Evolutionary conservation across 129 eudicot genomes (phyloP).

Genomic region (Ambrosia artemisiifolia): DNA sequence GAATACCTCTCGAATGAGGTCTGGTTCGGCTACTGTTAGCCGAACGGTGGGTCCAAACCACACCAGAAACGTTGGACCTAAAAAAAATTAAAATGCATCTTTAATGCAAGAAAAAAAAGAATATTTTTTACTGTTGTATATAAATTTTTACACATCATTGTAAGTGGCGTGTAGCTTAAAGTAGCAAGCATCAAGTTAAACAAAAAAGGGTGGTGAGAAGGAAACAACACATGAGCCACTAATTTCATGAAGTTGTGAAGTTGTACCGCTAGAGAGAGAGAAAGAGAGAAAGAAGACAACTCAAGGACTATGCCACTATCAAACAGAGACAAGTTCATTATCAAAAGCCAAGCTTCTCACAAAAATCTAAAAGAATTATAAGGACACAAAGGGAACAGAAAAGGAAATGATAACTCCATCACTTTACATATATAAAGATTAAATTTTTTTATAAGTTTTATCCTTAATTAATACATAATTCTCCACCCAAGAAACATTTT

Average conservation of each 20-base stretch:
- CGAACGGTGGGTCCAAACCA: slow-evolving; percentile 97
- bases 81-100: slow-evolving; percentile 1
- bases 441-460: slow-evolving; percentile 7
- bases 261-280: slow-evolving; percentile 40
- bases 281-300: slow-evolving; percentile 55
- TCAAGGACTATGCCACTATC: slow-evolving; percentile 50
- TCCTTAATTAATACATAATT: slow-evolving; percentile 23
- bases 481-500: slow-evolving; percentile 20
- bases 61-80: slow-evolving; percentile 82
- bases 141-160: slow-evolving; percentile 11
- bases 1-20: slow-evolving; percentile 74
- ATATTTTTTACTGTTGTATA: background rate
- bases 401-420: slow-evolving; percentile 43
- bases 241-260: slow-evolving; percentile 31
- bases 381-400: slow-evolving; percentile 42
- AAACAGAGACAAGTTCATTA: slow-evolving; percentile 59
- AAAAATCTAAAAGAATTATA: slow-evolving; percentile 38
- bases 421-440: slow-evolving; percentile 16
- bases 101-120: too few species aligned
- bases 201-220: slow-evolving; percentile 40
- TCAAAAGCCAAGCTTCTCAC: slow-evolving; percentile 42
- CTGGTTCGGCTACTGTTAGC: slow-evolving; percentile 78
- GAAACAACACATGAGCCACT: slow-evolving; percentile 34
- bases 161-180: slow-evolving; percentile 34
- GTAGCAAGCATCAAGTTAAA: slow-evolving; percentile 39